Evolutionary conservation across 345 rosid species (phyloP).

Genomic region (Gossypium herbaceum): DNA sequence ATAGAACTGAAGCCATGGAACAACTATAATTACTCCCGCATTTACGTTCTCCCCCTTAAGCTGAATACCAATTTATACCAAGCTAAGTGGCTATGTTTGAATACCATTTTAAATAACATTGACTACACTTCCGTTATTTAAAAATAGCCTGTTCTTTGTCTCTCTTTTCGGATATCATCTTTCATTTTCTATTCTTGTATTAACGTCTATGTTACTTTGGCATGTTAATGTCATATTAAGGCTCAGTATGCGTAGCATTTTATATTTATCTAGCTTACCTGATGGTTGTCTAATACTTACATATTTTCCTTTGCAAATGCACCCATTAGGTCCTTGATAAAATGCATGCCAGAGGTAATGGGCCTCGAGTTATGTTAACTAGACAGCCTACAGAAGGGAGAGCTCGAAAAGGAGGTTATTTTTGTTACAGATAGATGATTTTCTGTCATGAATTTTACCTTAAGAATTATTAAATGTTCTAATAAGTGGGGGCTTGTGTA

Average conservation of each 20-base stretch:
- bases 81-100: background rate
- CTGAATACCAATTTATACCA: too few relatives aligned
- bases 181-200: background rate
- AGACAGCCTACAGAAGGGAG: too few relatives aligned
- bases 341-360: too few relatives aligned
- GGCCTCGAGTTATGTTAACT: too few relatives aligned
- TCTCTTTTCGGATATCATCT: background rate
- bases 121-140: background rate
- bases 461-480: too few relatives aligned
- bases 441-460: background rate
- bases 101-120: background rate
- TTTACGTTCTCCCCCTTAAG: background rate
- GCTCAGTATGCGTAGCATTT: too few relatives aligned
- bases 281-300: too few relatives aligned
- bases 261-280: too few relatives aligned
- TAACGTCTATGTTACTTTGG: background rate
- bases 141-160: background rate
- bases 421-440: slow-evolving; percentile 1
- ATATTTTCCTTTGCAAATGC: too few relatives aligned
- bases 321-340: too few relatives aligned
- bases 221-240: too few relatives aligned
- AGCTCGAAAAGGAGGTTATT: slow-evolving; percentile 5
- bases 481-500: too few relatives aligned
- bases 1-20: background rate
- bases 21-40: background rate